Conservation (phyloP, 2,329 filamentous ascomycete species). For the Cadophora malorum region DNA sequence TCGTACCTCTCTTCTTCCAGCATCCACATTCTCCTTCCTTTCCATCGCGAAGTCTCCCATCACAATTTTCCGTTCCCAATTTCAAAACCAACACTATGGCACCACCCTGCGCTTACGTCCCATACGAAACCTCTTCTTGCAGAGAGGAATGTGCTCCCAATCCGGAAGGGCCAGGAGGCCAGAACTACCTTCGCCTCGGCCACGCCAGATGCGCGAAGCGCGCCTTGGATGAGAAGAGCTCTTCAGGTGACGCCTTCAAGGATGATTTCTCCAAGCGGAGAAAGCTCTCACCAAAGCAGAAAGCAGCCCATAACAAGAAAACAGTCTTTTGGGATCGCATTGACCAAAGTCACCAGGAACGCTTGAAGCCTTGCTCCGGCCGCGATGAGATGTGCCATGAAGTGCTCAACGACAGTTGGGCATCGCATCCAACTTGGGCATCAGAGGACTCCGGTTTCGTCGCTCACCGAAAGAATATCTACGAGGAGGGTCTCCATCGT, state of each 20-base stretch:
- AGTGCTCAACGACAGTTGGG: constrained; percentile 97
- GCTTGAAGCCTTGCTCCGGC: constrained; percentile 89
- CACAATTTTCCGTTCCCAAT: not conserved
- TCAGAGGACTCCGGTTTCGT: constrained; percentile 98
- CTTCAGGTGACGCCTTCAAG: not conserved
- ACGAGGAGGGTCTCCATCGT: constrained; percentile 90
- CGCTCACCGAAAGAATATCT: constrained; percentile 94
- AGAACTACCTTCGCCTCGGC: constrained; percentile 10
- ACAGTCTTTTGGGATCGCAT: constrained; percentile 1
- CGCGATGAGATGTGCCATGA: constrained; percentile 93
- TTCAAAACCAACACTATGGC: not conserved
- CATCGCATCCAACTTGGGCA: constrained; percentile 97
- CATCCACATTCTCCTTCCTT: not conserved
- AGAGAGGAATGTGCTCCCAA: not conserved
- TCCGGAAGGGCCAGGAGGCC: not conserved
- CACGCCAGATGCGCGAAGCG: constrained; percentile 7
- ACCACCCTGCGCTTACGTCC: not conserved
- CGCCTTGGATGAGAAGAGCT: not conserved
- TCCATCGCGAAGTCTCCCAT: not conserved
- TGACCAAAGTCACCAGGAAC: constrained; percentile 59
- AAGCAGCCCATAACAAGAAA: constrained; percentile 10
- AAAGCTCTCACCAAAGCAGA: constrained; percentile 4
- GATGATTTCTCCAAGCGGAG: constrained; percentile 14
- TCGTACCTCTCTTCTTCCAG: not conserved
- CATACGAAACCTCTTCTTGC: not conserved